A percentile compares a stretch with the other conserved stretches of the same genome.
Conservation (phyloP, 2,329 filamentous ascomycete species). For the Exophiala xenobiotica region DNA sequence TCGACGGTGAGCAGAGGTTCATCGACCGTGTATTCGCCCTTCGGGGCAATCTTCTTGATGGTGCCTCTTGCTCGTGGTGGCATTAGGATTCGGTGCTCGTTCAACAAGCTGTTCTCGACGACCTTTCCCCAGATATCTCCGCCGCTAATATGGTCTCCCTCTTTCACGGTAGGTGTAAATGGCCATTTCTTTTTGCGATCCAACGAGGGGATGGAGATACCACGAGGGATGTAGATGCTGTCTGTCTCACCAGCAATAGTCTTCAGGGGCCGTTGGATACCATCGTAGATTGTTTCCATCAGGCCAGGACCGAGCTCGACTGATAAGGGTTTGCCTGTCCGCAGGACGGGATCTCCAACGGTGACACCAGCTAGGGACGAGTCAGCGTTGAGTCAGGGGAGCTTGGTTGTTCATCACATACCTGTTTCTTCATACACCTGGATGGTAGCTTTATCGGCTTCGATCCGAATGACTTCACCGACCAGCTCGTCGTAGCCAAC, state of each 20-base stretch:
- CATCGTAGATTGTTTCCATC: slow-evolving; percentile 99
- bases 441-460: slow-evolving; percentile 90
- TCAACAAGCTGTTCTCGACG: slow-evolving; percentile 92
- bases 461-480: slow-evolving; percentile 98
- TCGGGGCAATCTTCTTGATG: slow-evolving; percentile 84
- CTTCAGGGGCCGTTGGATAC: slow-evolving; percentile 92
- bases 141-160: slow-evolving; percentile 93
- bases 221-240: slow-evolving; percentile 96
- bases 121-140: slow-evolving; percentile 95
- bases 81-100: slow-evolving; percentile 88
- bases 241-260: slow-evolving; percentile 74
- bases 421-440: slow-evolving; percentile 99
- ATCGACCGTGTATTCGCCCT: slow-evolving; percentile 90
- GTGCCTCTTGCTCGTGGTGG: slow-evolving; percentile 86
- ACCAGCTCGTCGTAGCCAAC: slow-evolving; percentile 90
- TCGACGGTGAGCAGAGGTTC: slow-evolving; percentile 94
- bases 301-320: slow-evolving; percentile 96
- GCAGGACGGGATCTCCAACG: slow-evolving; percentile 86
- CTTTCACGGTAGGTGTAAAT: slow-evolving; percentile 85
- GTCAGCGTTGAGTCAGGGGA: slow-evolving; percentile 14
- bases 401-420: slow-evolving; percentile 39
- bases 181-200: slow-evolving; percentile 95
- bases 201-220: slow-evolving; percentile 82
- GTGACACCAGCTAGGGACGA: slow-evolving; percentile 73
- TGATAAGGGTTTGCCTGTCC: slow-evolving; percentile 93